Evolutionary conservation across 768 basidiomycete species (phyloP), one percentile per base, ranked within the genome.

Genomic region (Terana coerulea): DNA sequence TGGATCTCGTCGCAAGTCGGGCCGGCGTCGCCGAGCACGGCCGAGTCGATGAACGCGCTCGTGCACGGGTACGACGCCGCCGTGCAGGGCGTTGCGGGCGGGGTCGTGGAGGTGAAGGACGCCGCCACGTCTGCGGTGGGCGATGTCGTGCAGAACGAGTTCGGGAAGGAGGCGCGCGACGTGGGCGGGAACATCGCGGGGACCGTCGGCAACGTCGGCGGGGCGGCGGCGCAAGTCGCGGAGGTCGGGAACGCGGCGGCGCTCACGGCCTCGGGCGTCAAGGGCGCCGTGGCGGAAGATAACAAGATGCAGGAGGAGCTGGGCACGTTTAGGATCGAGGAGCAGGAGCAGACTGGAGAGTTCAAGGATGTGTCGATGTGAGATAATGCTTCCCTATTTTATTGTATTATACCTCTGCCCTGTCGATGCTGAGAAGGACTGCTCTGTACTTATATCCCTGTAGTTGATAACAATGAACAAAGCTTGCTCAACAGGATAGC

Each of bases 1-100:
- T 63, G 59, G 59, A 33, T 63, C 37, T 52, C 62, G 17, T 48
- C 52, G 34, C 52, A 54, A 12, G 25, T 57, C 48, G 60, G 57
- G 0, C 54, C 58, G 22, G 55, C 54, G 1, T 53, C 53, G 3
- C 45, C 53, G 21, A 31, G 40, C 3, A 55, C 52, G 6, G 53
- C 51, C 14, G 57, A 57, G 9, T 35, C 54, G 31, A 51, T 60
- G 22, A 29, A 47, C 31, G 47, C 51, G 7, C 29, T 45, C 9
- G 49, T 54, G 17, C 46, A 51, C 11, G 58, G 56, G 9, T 53
- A 44, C 22, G 51, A 47, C 15, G 36, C 47, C 6, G 41, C 51
- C 15, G 46, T 46, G 7, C 33, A 28, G 10, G 56, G 59, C 15
- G 43, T 56, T 21, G 33, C 30, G 9, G 49, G 47, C 5, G 59